phyloP scores from a whole-genome alignment of 192 early-diverging fungal genomes.

The Kappamyces sp. region DNA sequence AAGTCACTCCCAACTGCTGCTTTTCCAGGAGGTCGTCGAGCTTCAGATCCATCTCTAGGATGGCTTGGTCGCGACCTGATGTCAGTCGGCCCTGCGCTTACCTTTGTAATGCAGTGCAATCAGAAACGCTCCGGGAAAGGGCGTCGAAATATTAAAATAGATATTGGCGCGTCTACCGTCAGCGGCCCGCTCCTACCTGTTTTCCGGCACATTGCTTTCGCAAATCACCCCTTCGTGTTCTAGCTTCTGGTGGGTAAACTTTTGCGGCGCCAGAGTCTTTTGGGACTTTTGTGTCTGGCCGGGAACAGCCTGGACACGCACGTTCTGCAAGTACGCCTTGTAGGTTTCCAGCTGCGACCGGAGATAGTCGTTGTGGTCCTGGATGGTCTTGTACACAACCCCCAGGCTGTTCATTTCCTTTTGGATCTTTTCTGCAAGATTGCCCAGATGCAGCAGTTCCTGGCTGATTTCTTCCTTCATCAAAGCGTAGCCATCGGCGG shows the following conservation, averaged over 20 bases:
- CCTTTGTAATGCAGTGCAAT: slow-evolving; percentile 85
- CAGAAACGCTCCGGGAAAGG: slow-evolving; percentile 82
- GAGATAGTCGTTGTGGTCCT: slow-evolving; percentile 91
- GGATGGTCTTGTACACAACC: slow-evolving; percentile 85
- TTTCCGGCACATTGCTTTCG: slow-evolving; percentile 86
- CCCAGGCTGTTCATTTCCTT: slow-evolving; percentile 73
- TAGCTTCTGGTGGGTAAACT: slow-evolving; percentile 74
- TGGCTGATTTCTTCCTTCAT: slow-evolving; percentile 85
- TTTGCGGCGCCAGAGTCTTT: slow-evolving; percentile 63
- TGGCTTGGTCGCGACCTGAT: slow-evolving; percentile 75
- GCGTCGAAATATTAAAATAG: slow-evolving; percentile 83
- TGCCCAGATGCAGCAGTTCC: slow-evolving; percentile 87
- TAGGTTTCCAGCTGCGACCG: slow-evolving; percentile 85
- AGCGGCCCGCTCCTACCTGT: slow-evolving; percentile 46
- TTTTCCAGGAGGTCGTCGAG: slow-evolving; percentile 56
- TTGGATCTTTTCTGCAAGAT: slow-evolving; percentile 80
- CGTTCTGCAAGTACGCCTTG: slow-evolving; percentile 92
- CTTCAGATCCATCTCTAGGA: slow-evolving; percentile 93
- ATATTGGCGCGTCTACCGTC: slow-evolving; percentile 66
- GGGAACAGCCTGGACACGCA: slow-evolving; percentile 69
- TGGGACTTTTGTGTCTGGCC: slow-evolving; percentile 18
- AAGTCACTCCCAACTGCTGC: slow-evolving; percentile 83
- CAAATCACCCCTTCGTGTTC: slow-evolving; percentile 91
- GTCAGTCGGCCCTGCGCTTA: slow-evolving; percentile 9
- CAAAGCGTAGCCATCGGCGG: slow-evolving; percentile 57